Conservation (phyloP, 371 early-diverging fungal species). For the Batkoa obscura region DNA sequence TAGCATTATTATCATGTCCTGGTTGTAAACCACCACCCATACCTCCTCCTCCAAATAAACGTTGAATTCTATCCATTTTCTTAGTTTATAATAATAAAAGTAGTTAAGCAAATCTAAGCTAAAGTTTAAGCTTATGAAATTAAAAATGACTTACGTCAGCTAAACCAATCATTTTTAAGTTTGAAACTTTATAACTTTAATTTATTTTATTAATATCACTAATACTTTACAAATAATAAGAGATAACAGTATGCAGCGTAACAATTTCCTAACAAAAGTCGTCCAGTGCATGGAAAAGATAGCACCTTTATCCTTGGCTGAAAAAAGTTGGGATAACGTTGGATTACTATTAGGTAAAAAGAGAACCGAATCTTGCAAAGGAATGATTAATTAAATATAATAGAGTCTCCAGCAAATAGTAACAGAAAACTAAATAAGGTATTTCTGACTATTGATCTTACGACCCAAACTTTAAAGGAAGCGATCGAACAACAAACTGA, state of each 20-base stretch:
- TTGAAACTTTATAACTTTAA: too few relatives aligned
- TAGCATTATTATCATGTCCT: conserved; percentile 67
- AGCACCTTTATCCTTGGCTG: conserved; percentile 77
- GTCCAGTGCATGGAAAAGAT: conserved; percentile 48
- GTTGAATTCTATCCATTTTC: conserved; percentile 48
- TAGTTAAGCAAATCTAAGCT: background rate
- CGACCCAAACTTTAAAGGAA: conserved; percentile 73
- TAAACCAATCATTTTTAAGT: too few relatives aligned
- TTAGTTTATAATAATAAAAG: background rate
- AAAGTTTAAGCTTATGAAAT: background rate
- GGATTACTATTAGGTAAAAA: conserved; percentile 62
- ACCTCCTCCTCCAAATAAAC: conserved; percentile 40
- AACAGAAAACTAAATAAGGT: conserved; percentile 19
- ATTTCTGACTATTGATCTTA: conserved; percentile 93
- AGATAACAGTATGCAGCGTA: too few relatives aligned
- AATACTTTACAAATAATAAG: too few relatives aligned
- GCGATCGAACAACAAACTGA: conserved; percentile 57
- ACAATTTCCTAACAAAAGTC: too few relatives aligned
- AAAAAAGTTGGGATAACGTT: conserved; percentile 92
- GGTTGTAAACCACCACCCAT: conserved; percentile 40
- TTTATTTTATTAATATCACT: too few relatives aligned
- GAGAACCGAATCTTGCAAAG: background rate
- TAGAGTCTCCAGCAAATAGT: background rate
- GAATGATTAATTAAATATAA: conserved; percentile 12
- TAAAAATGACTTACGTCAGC: background rate